These are phyloP conservation scores for Fremontodendron californicum DNA, from an alignment of 345 rosid genomes.

Conservation along the genomic window DNA sequence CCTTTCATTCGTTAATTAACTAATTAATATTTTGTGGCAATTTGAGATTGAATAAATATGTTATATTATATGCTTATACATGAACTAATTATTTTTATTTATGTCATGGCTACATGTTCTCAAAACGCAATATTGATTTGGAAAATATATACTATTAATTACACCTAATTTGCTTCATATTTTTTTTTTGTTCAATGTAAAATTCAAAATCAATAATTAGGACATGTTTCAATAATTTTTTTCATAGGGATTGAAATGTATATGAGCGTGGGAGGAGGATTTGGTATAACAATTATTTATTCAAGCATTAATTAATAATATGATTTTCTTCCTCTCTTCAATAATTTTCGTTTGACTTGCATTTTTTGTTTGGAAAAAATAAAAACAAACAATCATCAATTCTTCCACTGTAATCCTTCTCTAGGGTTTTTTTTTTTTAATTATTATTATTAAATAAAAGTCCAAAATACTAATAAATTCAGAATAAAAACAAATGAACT, in stretches of 20 bases:
- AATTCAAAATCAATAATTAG: not conserved
- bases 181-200: no score
- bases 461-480: not conserved
- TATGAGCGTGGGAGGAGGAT: not conserved
- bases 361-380: not conserved
- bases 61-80: not conserved
- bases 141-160: not conserved
- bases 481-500: constrained; percentile 1
- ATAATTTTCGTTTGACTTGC: not conserved
- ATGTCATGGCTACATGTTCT: not conserved
- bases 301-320: not conserved
- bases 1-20: no score
- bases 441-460: not conserved
- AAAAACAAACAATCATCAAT: not conserved
- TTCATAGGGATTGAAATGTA: not conserved
- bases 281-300: not conserved
- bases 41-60: not conserved
- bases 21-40: no score
- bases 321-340: no score
- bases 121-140: not conserved
- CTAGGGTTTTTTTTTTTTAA: not conserved
- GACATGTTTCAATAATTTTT: not conserved
- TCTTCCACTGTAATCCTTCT: not conserved
- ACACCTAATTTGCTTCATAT: no score
- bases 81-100: not conserved